Evolutionary conservation across 140 eudicot species (phyloP).

Genomic region (Bidens hawaiensis): DNA sequence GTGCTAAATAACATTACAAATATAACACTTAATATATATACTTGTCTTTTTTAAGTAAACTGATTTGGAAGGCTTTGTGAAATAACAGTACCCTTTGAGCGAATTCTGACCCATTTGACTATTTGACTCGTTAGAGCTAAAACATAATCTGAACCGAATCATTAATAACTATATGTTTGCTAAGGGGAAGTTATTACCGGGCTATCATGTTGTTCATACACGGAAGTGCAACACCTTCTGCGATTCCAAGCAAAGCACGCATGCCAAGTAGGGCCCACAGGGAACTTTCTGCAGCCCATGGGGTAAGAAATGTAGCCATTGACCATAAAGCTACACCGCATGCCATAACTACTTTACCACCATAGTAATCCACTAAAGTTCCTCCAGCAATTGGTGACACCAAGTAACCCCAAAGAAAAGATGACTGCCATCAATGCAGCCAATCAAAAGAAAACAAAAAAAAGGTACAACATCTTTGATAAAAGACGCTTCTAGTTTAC

Average conservation of each 20-base stretch:
- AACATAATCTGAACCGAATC: background rate
- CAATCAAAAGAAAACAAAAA: slow-evolving; percentile 29
- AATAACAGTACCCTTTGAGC: background rate
- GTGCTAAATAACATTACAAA: background rate
- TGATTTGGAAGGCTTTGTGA: background rate
- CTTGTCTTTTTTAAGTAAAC: background rate
- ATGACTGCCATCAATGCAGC: slow-evolving; percentile 73
- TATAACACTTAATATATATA: no score
- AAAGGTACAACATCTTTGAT: slow-evolving; percentile 2
- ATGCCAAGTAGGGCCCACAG: slow-evolving; percentile 61
- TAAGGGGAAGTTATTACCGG: slow-evolving; percentile 43
- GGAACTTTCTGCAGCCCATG: slow-evolving; percentile 90
- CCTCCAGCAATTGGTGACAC: slow-evolving; percentile 98
- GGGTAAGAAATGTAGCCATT: slow-evolving; percentile 89
- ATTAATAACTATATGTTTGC: background rate
- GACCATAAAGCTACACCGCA: slow-evolving; percentile 99
- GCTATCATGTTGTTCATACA: slow-evolving; percentile 98
- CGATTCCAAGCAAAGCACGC: slow-evolving; percentile 88
- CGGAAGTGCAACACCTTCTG: slow-evolving; percentile 99
- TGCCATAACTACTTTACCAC: slow-evolving; percentile 94
- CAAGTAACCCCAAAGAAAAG: slow-evolving; percentile 98
- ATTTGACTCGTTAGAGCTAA: background rate
- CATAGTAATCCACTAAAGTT: slow-evolving; percentile 84
- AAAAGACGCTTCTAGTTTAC: slow-evolving; percentile 8
- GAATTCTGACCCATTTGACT: background rate